Evolutionary conservation across 805 yeast species (phyloP), one percentile per base, ranked within the genome.

Genomic region (Yamadazyma sp.): DNA sequence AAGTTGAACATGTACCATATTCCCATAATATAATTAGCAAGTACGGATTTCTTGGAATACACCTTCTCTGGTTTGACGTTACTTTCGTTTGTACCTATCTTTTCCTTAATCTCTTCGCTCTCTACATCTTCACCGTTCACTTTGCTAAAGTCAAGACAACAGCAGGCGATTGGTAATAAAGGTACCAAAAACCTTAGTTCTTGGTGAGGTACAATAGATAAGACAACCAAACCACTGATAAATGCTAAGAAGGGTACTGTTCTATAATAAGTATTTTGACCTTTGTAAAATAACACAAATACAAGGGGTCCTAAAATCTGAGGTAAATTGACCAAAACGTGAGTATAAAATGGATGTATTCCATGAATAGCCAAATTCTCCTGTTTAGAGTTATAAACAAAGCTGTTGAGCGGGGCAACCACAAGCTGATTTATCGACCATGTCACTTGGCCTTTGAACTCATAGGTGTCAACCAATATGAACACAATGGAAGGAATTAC

Each of bases 101-200:
- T 42, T 10, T 35, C 22, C 24, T 40, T 42, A 4, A 39, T 40
- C 8, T 26, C 35, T 19, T 46, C 48, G 19, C 32, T 38, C 12
- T 37, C 31, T 6, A 32, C 15, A 9, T 42, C 45, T 6, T 17
- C 15, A 6, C 44, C 41, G 6, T 32, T 11, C 4, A 41, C 26
- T 27, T 23, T 32, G 21, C 38, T 64, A 41, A 78, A 62, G 45
- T 72, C 78, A 37, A 78, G 64, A 40, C 85, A 75, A 11, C 80
- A 70, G 42, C 81, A 74, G 6, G 78, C 53, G 8, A 90, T 61
- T 0, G 99, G 97, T 1, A 84, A 64, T 14, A 83, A 53, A 0
- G 99, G 98, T 0, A 80, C 55, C 29, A 95, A 60, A 55, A 93
- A 93, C 37, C 99, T 67, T n/a, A 88, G 68, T 55, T 93, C 99